Base-by-base conservation (phyloP, 2,329 filamentous ascomycete species). In the Scopulariopsis brevicaulis region DNA sequence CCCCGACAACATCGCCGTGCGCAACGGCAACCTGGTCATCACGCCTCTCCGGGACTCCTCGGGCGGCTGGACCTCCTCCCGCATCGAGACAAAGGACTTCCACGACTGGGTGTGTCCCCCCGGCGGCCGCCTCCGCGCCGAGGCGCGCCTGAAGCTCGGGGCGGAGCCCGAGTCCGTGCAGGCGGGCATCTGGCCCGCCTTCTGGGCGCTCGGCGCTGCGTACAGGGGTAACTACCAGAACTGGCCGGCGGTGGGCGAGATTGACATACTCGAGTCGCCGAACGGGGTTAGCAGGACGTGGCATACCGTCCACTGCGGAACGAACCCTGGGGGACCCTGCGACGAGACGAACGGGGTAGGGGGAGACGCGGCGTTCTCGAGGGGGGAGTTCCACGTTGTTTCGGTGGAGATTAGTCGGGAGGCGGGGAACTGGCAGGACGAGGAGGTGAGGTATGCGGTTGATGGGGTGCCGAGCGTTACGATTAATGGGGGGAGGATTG, bases 161-260 rank as follows among this genome's bases (percentile, higher is more conserved):
- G 58, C 34, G 56, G 64, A 65, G 20, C 37, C 67, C 1, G 57
- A 58, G 32, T 22, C 56, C 8, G 54, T 61, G 5, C 69, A 73
- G 59, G 62, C 69, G 54, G 73, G 74, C n/a, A 73, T 77, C 62
- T 78, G 76, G 75, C 73, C 71, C 0, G 75, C 74, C 0, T 77
- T 78, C 61, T 78, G 74, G 75, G 65, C 71, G 22, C 69, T 78
- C 34, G 75, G 75, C 4, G 60, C 66, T 7, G 63, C 60, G 1
- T 75, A 70, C 64, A 70, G 74, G 51, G 64, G 63, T 32, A 68
- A 73, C 59, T 71, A 71, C 60, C 63, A 60, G 15, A 70, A 69
- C 59, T 77, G 75, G 76, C 75, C 76, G 0, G 56, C 61, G 6
- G 63, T 71, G 14, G 73, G 72, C 58, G 76, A 78, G 66, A 67